Conservation (phyloP, 306 rosid species). For the Gynostemma pentaphyllum region DNA sequence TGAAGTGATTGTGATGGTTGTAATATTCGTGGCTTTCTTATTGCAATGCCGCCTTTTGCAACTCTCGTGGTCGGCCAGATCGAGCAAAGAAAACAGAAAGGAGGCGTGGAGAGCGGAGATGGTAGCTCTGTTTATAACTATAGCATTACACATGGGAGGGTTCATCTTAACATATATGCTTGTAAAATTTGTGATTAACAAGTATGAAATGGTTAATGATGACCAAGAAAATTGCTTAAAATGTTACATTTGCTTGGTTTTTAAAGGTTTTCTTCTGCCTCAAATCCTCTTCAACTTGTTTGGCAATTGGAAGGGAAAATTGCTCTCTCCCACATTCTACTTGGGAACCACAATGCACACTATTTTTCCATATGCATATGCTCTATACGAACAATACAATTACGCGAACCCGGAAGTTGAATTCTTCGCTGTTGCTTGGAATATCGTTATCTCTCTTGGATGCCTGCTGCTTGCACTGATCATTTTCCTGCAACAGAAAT, state of each 20-base stretch:
- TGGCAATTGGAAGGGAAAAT: too few species aligned
- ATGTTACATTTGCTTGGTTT: slow-evolving; percentile 33
- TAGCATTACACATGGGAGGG: slow-evolving; percentile 31
- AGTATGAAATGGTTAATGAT: slow-evolving; percentile 21
- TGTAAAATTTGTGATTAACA: slow-evolving; percentile 35
- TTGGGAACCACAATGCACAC: slow-evolving; percentile 46
- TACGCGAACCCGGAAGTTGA: slow-evolving; percentile 34
- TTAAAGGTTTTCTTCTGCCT: slow-evolving; percentile 55
- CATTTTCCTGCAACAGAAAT: slow-evolving; percentile 37
- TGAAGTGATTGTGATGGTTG: too few species aligned
- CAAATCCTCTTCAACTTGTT: too few species aligned
- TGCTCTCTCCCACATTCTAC: not conserved
- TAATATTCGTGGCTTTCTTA: too few species aligned
- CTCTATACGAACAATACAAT: slow-evolving; percentile 25
- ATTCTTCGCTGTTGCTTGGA: slow-evolving; percentile 41
- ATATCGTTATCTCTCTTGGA: slow-evolving; percentile 29
- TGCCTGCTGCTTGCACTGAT: slow-evolving; percentile 30
- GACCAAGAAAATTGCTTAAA: slow-evolving; percentile 20
- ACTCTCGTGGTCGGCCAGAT: too few species aligned
- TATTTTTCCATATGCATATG: slow-evolving; percentile 45
- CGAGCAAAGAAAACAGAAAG: too few species aligned
- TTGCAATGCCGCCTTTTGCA: too few species aligned
- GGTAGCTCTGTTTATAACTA: too few species aligned
- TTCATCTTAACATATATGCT: slow-evolving; percentile 48
- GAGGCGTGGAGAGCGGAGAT: too few species aligned